phyloP scores from a whole-genome alignment of 441 rosid genomes.

The Aleurites moluccanus region DNA sequence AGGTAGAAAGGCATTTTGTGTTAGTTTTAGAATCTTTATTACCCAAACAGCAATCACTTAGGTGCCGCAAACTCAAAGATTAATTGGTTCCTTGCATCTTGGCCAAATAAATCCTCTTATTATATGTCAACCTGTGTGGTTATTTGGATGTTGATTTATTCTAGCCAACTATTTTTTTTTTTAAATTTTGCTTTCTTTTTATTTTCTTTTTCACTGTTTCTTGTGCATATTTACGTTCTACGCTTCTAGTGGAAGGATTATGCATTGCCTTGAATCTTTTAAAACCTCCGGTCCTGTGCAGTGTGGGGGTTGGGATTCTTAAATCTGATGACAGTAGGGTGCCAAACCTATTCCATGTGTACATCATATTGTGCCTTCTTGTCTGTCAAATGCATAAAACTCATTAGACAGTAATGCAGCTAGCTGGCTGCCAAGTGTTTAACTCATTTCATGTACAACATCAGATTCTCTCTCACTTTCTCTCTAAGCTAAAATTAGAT shows the following conservation, averaged over 20 bases:
- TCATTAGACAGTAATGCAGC: neutral
- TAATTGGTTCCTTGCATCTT: neutral
- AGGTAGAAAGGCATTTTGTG: neutral
- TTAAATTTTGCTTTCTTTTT: no score
- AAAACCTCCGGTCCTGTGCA: neutral
- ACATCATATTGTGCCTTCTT: neutral
- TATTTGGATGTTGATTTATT: neutral
- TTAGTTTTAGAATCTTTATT: neutral
- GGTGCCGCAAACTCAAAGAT: neutral
- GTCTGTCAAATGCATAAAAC: neutral
- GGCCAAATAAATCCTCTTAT: neutral
- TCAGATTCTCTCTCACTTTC: no score
- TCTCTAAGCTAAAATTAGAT: no score
- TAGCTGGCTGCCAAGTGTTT: no score
- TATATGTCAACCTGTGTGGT: neutral
- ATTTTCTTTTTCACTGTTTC: neutral
- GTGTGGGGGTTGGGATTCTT: neutral
- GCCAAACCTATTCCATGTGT: neutral
- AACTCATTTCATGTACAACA: no score
- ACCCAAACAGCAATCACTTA: neutral
- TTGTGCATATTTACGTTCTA: neutral
- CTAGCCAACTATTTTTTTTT: neutral
- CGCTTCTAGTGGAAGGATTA: no score
- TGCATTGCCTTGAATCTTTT: neutral
- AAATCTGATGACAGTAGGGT: neutral